Evolutionary conservation across 371 early-diverging fungal species (phyloP), one percentile per base, ranked within the genome.

Genomic region (Apophysomyces sp.): DNA sequence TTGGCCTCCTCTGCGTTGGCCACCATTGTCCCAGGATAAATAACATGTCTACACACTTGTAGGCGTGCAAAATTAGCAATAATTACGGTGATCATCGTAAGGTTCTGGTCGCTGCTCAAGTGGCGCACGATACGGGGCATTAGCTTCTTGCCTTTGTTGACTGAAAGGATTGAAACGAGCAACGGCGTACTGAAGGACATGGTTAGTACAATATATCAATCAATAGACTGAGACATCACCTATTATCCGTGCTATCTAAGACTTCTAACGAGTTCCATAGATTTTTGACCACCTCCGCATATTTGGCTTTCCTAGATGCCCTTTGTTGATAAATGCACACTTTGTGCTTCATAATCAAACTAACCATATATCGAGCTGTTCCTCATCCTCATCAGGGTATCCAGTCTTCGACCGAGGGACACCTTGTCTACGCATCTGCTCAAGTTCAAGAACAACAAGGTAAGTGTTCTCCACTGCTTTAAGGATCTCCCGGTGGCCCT

Each of bases 141-240:
- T 18, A 94, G 74, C 58, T 89, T 88, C 64, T 92, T 93, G 40
- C 97, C 97, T 77, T 97, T 98, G 41, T 86, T 72, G 52, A 86
- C 85, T 9, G 90, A 86, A 65, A 93, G 77, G 44, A 92, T 73
- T 2, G 86, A 80, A 15, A 88, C 83, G 61, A 90, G 52, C 34
- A 73, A 64, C 2, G 70, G 65, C 18, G 52, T 41, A 34, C 57
- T 63, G 52, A 13, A 54, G 13, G 13, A n/a, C 16, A 21, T 24
- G 40, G 4, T 44, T 15, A 52, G 24, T 8, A 36, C 36, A 62
- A 34, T 16, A 63, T 60, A 27, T 3, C 37, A 16, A 30, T 49
- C 30, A 41, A 9, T 36, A 28, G 62, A 71, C 7, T 26, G 16
- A 12, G 24, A 27, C 30, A 15, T 71, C 75, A 86, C 87, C 78